Evolutionary conservation across 768 basidiomycete species (phyloP).

Genomic region (button mushroom (Agaricus bisporus)): DNA sequence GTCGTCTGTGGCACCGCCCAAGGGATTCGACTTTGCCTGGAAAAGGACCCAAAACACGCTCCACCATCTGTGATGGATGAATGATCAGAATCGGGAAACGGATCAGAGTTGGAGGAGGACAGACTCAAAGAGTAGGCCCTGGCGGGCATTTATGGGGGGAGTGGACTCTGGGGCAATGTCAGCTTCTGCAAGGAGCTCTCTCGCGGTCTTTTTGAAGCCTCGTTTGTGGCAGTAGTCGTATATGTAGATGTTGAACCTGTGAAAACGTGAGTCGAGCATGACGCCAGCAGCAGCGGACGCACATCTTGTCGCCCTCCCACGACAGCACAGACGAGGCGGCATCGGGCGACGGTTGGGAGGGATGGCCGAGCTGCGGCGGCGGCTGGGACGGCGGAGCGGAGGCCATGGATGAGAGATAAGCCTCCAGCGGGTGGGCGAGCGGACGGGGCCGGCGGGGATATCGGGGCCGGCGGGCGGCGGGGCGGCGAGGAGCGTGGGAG

Average conservation of each 20-base stretch:
- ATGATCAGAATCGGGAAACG: slow-evolving; percentile 9
- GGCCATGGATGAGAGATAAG: slow-evolving; percentile 17
- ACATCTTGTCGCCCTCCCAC: slow-evolving; percentile 89
- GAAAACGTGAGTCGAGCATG: background rate
- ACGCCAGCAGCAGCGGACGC: slow-evolving; percentile 19
- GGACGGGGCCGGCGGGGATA: background rate
- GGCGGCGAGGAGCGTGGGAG: background rate
- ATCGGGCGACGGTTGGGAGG: slow-evolving; percentile 17
- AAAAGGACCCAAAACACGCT: slow-evolving; percentile 86
- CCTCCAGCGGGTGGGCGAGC: too few species aligned
- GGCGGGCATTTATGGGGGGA: slow-evolving; percentile 79
- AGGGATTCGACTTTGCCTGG: slow-evolving; percentile 61
- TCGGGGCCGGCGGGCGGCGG: background rate
- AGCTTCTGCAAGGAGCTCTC: slow-evolving; percentile 60
- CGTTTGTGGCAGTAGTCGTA: slow-evolving; percentile 81
- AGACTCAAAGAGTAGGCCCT: slow-evolving; percentile 80
- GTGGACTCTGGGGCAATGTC: slow-evolving; percentile 53
- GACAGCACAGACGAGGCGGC: slow-evolving; percentile 28
- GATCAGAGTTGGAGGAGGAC: slow-evolving; percentile 23
- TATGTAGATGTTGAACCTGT: slow-evolving; percentile 87
- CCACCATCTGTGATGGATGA: slow-evolving; percentile 61
- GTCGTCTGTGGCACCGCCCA: slow-evolving; percentile 56
- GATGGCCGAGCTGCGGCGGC: slow-evolving; percentile 17
- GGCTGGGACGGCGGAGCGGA: slow-evolving; percentile 21
- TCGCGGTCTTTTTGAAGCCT: slow-evolving; percentile 69